Evolutionary conservation across 176 grass and related monocot genomes (phyloP), one percentile per base, ranked within the genome.

Genomic region (Aegilops umbellulata): DNA sequence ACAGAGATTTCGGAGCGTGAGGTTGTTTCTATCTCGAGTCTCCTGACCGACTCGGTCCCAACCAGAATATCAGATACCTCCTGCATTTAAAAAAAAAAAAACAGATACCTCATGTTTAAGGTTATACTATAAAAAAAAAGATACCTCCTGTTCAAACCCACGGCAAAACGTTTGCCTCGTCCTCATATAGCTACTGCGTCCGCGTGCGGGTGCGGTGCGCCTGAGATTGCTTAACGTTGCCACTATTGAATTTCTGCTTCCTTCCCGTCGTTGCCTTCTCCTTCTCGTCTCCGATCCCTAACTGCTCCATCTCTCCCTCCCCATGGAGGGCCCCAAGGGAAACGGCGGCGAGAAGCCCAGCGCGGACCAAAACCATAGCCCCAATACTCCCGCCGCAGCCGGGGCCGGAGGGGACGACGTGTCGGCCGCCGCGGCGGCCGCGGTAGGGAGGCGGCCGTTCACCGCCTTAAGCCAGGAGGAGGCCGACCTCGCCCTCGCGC

Each of bases 391-490:
- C 6, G 15, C 73, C 8, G 70, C 38, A 7, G 17, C 80, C 26
- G 55, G 19, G 8, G 27, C 72, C 16, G 85, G 77, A 19, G 74
- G 26, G 22, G 22, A 42, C 74, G 65, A 19, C 57, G 39, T 89
- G 14, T 39, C 77, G 0, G 58, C 68, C 3, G 74, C 41, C 14
- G 63, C 77, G 0, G 58, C 68, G 2, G 74, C 41, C 14, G 63
- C 35, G 44, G 65, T 7, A 0, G 34, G 83, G 79, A 88, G 94
- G 60, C 86, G 87, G 69, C 97, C 97, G 64, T 98, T 98, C 79
- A 95, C 97, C 58, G 90, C 92, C 90, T 90, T 98, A n/a, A 92
- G 86, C 86, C 94, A 95, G 92, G 92, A 95, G 86, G 94, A 98
- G 42, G 97, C 97, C 49, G 97, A 98, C 90, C 94, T 90, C 83